Conservation (phyloP, 2,329 filamentous ascomycete genomes). For the Aspergillus versicolor region DNA sequence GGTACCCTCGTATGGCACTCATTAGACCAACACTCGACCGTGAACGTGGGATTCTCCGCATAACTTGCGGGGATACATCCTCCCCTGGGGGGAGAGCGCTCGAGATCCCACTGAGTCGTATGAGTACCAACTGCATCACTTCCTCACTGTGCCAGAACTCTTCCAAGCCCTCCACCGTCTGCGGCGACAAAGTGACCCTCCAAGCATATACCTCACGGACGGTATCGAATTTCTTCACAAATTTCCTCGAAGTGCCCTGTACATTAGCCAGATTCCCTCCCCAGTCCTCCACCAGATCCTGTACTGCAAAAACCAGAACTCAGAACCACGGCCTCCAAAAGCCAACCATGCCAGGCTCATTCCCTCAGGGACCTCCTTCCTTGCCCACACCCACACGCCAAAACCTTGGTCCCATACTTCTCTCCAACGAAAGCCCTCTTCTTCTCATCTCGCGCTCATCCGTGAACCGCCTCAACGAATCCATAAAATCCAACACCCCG, state of each 20-base stretch:
- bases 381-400: constrained; percentile 47
- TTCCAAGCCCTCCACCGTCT: constrained; percentile 65
- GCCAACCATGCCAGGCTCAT: constrained; percentile 52
- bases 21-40: constrained; percentile 75
- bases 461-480: constrained; percentile 71
- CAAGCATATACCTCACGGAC: constrained; percentile 66
- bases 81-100: constrained; percentile 27
- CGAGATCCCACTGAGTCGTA: constrained; percentile 37
- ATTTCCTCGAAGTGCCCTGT: constrained; percentile 73
- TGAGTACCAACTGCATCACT: constrained; percentile 56
- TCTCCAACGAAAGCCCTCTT: constrained; percentile 94
- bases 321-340: constrained; percentile 52
- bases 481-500: constrained; percentile 55
- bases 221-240: constrained; percentile 76
- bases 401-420: constrained; percentile 60
- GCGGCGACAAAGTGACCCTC: constrained; percentile 73
- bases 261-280: constrained; percentile 80
- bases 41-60: constrained; percentile 60
- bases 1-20: constrained; percentile 82
- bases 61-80: constrained; percentile 48
- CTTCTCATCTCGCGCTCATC: constrained; percentile 79
- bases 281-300: constrained; percentile 62
- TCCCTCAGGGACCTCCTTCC: constrained; percentile 43
- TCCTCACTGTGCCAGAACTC: constrained; percentile 55
- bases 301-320: constrained; percentile 56